A percentile compares a stretch with the other conserved stretches of the same genome.
Evolutionary conservation across 2,329 filamentous ascomycete species (phyloP).

Genomic region (Arachnomyces sp.): DNA sequence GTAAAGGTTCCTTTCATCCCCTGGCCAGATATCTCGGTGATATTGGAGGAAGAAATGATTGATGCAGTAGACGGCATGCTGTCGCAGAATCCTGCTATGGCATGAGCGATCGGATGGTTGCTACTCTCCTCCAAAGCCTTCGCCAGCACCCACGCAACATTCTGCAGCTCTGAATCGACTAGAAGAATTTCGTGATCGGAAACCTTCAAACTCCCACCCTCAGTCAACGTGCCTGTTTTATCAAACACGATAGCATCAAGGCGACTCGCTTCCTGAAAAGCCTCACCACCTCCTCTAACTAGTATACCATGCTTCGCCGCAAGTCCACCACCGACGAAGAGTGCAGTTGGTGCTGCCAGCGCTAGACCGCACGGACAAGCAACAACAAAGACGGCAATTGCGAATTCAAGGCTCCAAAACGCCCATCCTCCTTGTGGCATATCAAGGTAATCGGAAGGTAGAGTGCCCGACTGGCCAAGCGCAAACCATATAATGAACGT

Average conservation of each 20-base stretch:
- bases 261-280: slow-evolving; percentile 74
- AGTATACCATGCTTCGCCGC: slow-evolving; percentile 74
- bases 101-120: slow-evolving; percentile 53
- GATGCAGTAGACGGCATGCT: slow-evolving; percentile 16
- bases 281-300: slow-evolving; percentile 76
- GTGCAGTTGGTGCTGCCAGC: slow-evolving; percentile 77
- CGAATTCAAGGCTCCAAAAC: slow-evolving; percentile 53
- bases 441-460: slow-evolving; percentile 45
- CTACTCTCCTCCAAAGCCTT: slow-evolving; percentile 51
- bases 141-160: slow-evolving; percentile 39
- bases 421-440: slow-evolving; percentile 43
- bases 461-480: slow-evolving; percentile 35
- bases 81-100: slow-evolving; percentile 45
- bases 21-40: slow-evolving; percentile 51
- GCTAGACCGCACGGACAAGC: slow-evolving; percentile 79
- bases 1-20: slow-evolving; percentile 49
- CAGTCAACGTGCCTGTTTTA: slow-evolving; percentile 78
- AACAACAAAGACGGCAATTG: slow-evolving; percentile 79
- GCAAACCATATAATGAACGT: slow-evolving; percentile 42
- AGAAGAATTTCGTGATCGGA: slow-evolving; percentile 43
- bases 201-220: slow-evolving; percentile 52
- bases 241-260: slow-evolving; percentile 77
- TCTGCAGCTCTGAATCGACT: slow-evolving; percentile 24
- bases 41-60: slow-evolving; percentile 26
- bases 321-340: slow-evolving; percentile 74